Conservation (phyloP, 805 yeast species). For the Starmera pachycereana region DNA sequence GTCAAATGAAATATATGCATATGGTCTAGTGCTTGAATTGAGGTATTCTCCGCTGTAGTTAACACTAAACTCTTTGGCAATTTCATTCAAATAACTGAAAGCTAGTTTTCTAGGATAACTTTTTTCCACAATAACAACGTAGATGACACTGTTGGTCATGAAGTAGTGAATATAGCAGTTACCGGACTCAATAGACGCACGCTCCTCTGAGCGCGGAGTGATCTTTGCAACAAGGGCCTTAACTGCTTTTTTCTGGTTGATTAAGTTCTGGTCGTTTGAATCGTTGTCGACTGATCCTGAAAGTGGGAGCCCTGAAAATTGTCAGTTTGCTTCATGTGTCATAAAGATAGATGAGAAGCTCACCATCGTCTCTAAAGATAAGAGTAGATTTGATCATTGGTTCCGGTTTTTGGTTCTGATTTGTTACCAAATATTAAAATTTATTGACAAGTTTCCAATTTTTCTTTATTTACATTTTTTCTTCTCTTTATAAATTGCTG, state of each 20-base stretch:
- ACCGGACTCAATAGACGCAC: slow-evolving; percentile 79
- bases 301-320: slow-evolving; percentile 60
- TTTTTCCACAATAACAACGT: slow-evolving; percentile 66
- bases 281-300: slow-evolving; percentile 88
- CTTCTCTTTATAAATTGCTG: too few relatives aligned
- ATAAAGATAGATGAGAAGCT: too few relatives aligned
- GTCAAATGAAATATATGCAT: slow-evolving; percentile 82
- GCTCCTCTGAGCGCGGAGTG: slow-evolving; percentile 69
- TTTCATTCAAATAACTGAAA: slow-evolving; percentile 75
- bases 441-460: too few relatives aligned
- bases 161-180: slow-evolving; percentile 66
- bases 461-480: too few relatives aligned
- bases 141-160: slow-evolving; percentile 53
- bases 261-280: slow-evolving; percentile 38
- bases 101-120: slow-evolving; percentile 84
- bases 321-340: not conserved
- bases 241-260: slow-evolving; percentile 76
- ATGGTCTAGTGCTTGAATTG: slow-evolving; percentile 66
- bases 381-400: slow-evolving; percentile 58
- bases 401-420: not conserved
- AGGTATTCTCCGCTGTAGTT: slow-evolving; percentile 64
- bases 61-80: slow-evolving; percentile 70
- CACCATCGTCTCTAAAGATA: slow-evolving; percentile 57
- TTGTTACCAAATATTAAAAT: not conserved
- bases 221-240: slow-evolving; percentile 68